Evolutionary conservation across 164 flowering plant genomes (phyloP).

Genomic region (Litsea cubeba): DNA sequence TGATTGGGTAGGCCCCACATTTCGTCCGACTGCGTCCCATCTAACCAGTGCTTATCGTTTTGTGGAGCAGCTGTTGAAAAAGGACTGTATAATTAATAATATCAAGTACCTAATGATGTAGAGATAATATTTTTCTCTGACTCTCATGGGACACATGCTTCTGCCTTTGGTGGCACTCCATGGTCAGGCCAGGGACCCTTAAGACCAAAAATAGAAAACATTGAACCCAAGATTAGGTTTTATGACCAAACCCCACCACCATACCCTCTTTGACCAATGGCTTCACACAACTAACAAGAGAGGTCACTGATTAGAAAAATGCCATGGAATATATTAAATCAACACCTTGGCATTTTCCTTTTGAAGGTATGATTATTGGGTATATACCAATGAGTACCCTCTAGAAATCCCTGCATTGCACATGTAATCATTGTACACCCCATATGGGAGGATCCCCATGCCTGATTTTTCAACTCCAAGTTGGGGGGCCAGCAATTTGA

Average conservation of each 20-base stretch:
- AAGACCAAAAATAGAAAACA: neutral
- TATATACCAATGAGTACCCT: slow-evolving; percentile 15
- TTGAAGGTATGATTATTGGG: neutral
- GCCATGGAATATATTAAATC: slow-evolving; percentile 1
- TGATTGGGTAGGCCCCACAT: slow-evolving; percentile 4
- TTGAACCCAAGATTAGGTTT: neutral
- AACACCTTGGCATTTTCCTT: neutral
- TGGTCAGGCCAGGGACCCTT: neutral
- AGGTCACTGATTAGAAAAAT: slow-evolving; percentile 5
- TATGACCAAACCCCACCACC: slow-evolving; percentile 3
- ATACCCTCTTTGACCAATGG: slow-evolving; percentile 6
- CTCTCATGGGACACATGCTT: neutral
- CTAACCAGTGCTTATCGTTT: slow-evolving; percentile 1
- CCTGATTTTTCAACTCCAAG: slow-evolving; percentile 7
- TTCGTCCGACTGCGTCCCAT: neutral
- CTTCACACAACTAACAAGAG: neutral
- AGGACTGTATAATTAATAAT: neutral
- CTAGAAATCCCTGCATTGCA: slow-evolving; percentile 31
- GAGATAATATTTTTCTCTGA: neutral
- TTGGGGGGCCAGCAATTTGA: neutral
- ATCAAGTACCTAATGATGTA: neutral
- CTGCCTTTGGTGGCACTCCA: slow-evolving; percentile 6
- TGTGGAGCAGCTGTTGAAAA: neutral
- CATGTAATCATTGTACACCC: slow-evolving; percentile 36
- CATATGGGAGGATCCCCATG: slow-evolving; percentile 25